These are phyloP conservation scores for Pestalotiopsis sp. DNA, from an alignment of 2,329 filamentous ascomycete genomes.

Conservation along the genomic window DNA sequence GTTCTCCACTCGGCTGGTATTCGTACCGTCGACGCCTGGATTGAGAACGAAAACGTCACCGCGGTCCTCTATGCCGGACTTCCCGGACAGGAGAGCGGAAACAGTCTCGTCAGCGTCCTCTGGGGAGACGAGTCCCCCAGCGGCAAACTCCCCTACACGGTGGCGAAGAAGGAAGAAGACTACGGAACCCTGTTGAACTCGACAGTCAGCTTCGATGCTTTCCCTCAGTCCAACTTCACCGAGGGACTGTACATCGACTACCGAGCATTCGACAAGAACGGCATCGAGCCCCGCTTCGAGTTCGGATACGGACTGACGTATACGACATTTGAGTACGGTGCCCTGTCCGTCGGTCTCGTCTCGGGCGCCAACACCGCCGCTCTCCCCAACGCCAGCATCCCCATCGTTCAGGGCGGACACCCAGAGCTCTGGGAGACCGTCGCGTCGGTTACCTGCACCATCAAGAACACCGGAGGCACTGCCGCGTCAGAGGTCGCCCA, in stretches of 20 bases:
- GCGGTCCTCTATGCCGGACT: slow-evolving; percentile 78
- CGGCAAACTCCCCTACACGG: slow-evolving; percentile 32
- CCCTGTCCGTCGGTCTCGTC: neutral
- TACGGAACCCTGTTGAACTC: slow-evolving; percentile 67
- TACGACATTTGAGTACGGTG: slow-evolving; percentile 67
- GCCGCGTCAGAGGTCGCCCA: slow-evolving; percentile 69
- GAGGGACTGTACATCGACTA: slow-evolving; percentile 89
- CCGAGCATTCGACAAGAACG: slow-evolving; percentile 79
- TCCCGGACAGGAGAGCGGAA: slow-evolving; percentile 81
- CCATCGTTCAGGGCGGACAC: slow-evolving; percentile 44
- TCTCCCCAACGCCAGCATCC: slow-evolving; percentile 28
- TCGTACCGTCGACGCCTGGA: slow-evolving; percentile 80
- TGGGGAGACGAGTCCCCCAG: slow-evolving; percentile 48
- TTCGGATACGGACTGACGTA: slow-evolving; percentile 86
- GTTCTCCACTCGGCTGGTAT: slow-evolving; percentile 61
- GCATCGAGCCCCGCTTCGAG: slow-evolving; percentile 74
- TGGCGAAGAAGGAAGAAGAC: slow-evolving; percentile 28
- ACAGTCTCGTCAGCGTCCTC: slow-evolving; percentile 70
- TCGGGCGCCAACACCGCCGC: neutral
- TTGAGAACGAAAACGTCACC: slow-evolving; percentile 74
- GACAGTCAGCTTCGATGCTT: slow-evolving; percentile 39
- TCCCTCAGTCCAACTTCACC: slow-evolving; percentile 76
- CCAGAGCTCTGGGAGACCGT: slow-evolving; percentile 50
- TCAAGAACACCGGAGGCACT: slow-evolving; percentile 67
- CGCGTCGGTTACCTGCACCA: slow-evolving; percentile 55